Base-by-base conservation (phyloP, 768 basidiomycete genomes). In the Calocybe gangraenosa region DNA sequence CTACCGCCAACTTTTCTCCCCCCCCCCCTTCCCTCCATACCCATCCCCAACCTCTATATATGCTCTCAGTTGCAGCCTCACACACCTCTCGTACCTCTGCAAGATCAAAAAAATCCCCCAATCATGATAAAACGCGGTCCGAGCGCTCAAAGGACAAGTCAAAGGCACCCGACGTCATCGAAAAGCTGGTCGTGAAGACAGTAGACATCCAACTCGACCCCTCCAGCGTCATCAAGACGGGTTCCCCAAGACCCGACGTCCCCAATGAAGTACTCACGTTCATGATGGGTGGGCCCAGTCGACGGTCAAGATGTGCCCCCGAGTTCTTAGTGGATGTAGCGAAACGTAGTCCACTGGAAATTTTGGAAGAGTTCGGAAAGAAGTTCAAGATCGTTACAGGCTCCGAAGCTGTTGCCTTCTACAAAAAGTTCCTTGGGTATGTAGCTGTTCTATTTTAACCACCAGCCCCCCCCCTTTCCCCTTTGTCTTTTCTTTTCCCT, bases 261-360 rank as follows among this genome's bases (percentile, higher is more conserved):
- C 53, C 58, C 40, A 48, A 58, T 22, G 67, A 66, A 20, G 55
- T 59, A 18, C 59, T 70, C 37, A 57, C 58, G 28, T 58, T 52
- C 35, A 58, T 67, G 54, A 56, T 67, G 30, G 68, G 67, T 43
- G 64, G 64, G 42, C 57, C 65, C 38, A 64, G 67, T 30, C 70
- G 72, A 40, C 69, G 69, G 32, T 69, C 67, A 17, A 61, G 63
- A 44, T 76, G 74, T 49, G 51, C 66, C 8, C 70, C 73, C 14
- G 75, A 73, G 52, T 76, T 71, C 49, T 51, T 76, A 53, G 66
- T 69, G 46, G 65, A 67, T 39, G 59, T 71, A 41, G 64, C 71
- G 11, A 57, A 59, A 44, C 60, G 59, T 46, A 62, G 61, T 21
- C 52, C 59, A 14, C 53, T 56, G 14, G 57, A 59, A 22, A 57